Percentiles rank a stretch among this genome's conserved stretches.
Evolutionary conservation across 2,329 filamentous ascomycete genomes (phyloP).

Genomic region (Boeremia exigua): DNA sequence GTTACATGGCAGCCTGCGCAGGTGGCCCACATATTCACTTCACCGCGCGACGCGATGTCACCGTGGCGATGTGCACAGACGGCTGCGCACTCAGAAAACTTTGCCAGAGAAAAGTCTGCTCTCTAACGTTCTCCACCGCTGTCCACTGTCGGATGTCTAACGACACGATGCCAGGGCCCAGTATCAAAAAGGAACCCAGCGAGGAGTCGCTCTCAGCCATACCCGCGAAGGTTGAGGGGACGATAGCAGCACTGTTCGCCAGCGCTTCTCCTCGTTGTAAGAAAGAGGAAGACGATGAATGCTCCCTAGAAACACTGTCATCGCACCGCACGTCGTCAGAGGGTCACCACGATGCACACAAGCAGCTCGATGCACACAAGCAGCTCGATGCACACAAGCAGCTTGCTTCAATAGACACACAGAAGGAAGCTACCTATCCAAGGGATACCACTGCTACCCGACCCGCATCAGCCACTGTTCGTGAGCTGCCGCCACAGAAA

Average conservation of each 20-base stretch:
- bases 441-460: neutral
- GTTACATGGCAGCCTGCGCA: neutral
- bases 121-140: neutral
- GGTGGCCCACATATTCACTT: neutral
- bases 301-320: neutral
- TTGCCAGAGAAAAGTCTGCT: no score
- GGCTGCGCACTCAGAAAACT: neutral
- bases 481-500: slow-evolving; percentile 6
- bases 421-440: neutral
- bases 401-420: neutral
- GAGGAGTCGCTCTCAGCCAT: slow-evolving; percentile 4
- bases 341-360: neutral
- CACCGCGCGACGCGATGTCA: slow-evolving; percentile 5
- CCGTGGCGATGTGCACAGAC: neutral
- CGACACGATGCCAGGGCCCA: slow-evolving; percentile 1
- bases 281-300: neutral
- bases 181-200: slow-evolving; percentile 20
- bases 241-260: neutral
- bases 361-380: neutral
- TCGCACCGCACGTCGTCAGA: neutral
- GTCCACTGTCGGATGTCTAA: neutral
- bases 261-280: neutral
- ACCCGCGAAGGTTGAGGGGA: neutral
- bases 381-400: neutral
- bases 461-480: neutral